A percentile compares a stretch with the other conserved stretches of the same genome.
Conservation (phyloP, 257 asterid species). For the Capsicum rhomboideum region DNA sequence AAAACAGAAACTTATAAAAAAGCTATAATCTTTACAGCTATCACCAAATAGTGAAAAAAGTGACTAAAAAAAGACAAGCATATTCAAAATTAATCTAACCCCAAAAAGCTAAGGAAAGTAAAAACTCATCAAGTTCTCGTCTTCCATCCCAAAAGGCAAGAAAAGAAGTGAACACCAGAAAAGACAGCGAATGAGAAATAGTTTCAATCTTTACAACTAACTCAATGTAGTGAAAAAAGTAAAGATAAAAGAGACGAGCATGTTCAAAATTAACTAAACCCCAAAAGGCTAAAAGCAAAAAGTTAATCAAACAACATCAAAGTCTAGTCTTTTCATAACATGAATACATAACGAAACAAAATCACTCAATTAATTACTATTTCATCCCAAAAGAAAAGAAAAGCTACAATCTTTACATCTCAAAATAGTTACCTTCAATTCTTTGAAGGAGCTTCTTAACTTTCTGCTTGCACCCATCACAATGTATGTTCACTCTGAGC, state of each 20-base stretch:
- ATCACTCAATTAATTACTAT: background rate
- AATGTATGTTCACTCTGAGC: constrained; percentile 82
- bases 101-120: no score
- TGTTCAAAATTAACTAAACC: background rate
- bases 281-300: background rate
- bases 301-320: no score
- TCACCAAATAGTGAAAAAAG: no score
- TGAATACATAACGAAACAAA: background rate
- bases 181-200: no score
- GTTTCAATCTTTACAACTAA: background rate
- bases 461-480: constrained; percentile 88
- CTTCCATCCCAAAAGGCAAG: no score
- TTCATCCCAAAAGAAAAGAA: background rate
- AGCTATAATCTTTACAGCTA: no score
- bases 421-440: constrained; percentile 51
- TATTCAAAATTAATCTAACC: background rate
- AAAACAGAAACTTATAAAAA: no score
- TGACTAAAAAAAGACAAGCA: no score
- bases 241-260: no score
- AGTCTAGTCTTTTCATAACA: background rate
- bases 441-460: constrained; percentile 79
- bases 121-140: no score
- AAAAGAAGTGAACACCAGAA: no score
- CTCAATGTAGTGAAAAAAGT: background rate
- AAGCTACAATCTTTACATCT: background rate